These are phyloP conservation scores for Diaporthe destruens DNA, from an alignment of 2,329 filamentous ascomycete species.

Conservation along the genomic window DNA sequence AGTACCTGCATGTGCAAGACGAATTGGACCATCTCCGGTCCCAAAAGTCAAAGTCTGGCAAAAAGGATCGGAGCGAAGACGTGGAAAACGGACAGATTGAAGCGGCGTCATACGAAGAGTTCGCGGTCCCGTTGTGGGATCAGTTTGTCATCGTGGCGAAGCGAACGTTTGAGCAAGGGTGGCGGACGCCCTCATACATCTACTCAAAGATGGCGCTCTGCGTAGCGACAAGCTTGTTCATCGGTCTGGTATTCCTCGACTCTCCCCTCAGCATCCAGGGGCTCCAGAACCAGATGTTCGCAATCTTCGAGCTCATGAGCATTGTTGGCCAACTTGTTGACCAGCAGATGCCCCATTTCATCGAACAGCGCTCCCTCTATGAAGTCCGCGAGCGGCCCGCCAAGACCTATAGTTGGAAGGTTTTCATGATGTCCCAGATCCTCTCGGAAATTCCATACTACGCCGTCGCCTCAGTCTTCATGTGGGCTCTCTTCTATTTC, in stretches of 20 bases:
- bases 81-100: too few relatives aligned
- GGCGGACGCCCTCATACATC: slow-evolving; percentile 90
- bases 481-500: slow-evolving; percentile 89
- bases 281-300: slow-evolving; percentile 88
- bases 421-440: slow-evolving; percentile 87
- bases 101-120: slow-evolving; percentile 52
- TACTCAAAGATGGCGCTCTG: slow-evolving; percentile 84
- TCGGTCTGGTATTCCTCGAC: slow-evolving; percentile 84
- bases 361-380: slow-evolving; percentile 84
- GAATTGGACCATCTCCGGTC: slow-evolving; percentile 47
- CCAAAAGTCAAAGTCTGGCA: too few relatives aligned
- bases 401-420: slow-evolving; percentile 87
- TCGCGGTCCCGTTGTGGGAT: slow-evolving; percentile 78
- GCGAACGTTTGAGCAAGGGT: slow-evolving; percentile 91
- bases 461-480: slow-evolving; percentile 78
- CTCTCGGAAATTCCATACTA: slow-evolving; percentile 90
- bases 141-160: slow-evolving; percentile 78
- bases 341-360: slow-evolving; percentile 88
- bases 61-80: too few relatives aligned
- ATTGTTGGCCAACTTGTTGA: slow-evolving; percentile 85
- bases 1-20: slow-evolving; percentile 48
- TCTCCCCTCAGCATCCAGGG: slow-evolving; percentile 80
- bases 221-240: slow-evolving; percentile 75
- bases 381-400: slow-evolving; percentile 87
- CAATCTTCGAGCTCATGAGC: slow-evolving; percentile 85